phyloP scores from a whole-genome alignment of 148 eudicot genomes.

The Silene conica region DNA sequence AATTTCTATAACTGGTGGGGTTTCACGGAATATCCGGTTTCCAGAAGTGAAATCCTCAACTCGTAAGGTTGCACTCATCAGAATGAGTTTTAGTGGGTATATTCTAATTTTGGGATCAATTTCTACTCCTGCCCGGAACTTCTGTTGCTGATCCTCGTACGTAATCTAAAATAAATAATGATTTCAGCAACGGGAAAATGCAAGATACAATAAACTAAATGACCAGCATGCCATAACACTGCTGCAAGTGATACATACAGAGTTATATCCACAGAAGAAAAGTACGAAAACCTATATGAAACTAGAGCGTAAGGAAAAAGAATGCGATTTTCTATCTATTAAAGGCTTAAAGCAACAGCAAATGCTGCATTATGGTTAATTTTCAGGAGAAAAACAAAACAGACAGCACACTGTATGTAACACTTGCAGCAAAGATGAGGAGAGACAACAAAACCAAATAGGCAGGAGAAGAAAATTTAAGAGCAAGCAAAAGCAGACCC shows the following conservation, averaged over 20 bases:
- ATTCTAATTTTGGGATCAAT: slow-evolving; percentile 36
- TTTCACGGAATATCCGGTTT: slow-evolving; percentile 45
- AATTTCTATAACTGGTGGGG: slow-evolving; percentile 69
- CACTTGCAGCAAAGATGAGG: background rate
- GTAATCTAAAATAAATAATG: slow-evolving; percentile 28
- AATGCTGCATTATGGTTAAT: too few relatives aligned
- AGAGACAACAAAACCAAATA: background rate
- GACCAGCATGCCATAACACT: background rate
- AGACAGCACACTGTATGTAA: too few relatives aligned
- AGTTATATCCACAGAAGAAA: background rate
- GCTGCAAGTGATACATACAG: background rate
- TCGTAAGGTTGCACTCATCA: slow-evolving; percentile 94
- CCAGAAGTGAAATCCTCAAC: slow-evolving; percentile 79
- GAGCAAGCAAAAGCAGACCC: background rate
- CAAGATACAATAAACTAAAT: background rate
- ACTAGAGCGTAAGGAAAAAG: background rate
- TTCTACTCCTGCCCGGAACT: slow-evolving; percentile 41
- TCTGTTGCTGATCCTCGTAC: slow-evolving; percentile 51
- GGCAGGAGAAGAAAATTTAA: background rate
- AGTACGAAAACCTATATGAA: background rate
- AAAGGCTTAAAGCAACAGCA: too few relatives aligned
- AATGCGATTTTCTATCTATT: background rate
- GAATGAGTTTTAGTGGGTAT: slow-evolving; percentile 65
- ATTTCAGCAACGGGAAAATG: background rate
- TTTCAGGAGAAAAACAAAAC: too few relatives aligned